Base-by-base conservation (phyloP, 2,329 filamentous ascomycete species). In the Basipetospora chlamydospora region DNA sequence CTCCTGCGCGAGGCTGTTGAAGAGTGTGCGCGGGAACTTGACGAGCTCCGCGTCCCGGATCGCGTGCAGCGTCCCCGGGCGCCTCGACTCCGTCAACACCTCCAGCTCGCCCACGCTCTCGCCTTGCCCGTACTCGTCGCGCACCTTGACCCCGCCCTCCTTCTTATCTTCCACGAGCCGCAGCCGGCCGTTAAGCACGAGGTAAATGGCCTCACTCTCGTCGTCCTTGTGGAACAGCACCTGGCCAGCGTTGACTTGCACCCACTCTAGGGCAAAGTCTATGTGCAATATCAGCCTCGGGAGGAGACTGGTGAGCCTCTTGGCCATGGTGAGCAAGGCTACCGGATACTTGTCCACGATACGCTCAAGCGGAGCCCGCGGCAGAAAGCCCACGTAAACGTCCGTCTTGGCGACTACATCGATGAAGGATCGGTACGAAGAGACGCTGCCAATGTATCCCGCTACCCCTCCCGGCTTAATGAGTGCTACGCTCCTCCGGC, bases 401-500 rank as follows among this genome's bases (percentile, higher is more conserved):
- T 98, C 90, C 0, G 92, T 98, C 59, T 96, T 96, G 3, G 90
- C 92, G 26, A 88, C 81, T 2, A 98, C 87, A 51, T 96, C 88
- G 15, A 94, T 90, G 52, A 96, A 95, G 0, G 90, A 98, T 18
- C 90, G 70, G 53, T 95, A 94, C 0, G 87, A 94, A 3, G 90
- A 94, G 13, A 98, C 79, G 0, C 86, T 90, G 5, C 90, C 87
- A 22, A 96, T 76, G 49, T 98, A 98, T 0, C 90, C 92, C 36
- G 90, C 88, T 25, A 98, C 69, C 0, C 87, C 87, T 34, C 90
- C 90, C 3, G 90, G 90, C 51, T 95, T 98, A 44, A 95, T 87
- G 46, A 96, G 63, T 37, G 87, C 90, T 1, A 98, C 67, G 33
- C 81, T 90, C 17, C 81, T 76, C 12, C 71, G 67, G 12, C 53